Evolutionary conservation across 2,329 filamentous ascomycete genomes (phyloP).

Genomic region (Aspergillus glaucus): DNA sequence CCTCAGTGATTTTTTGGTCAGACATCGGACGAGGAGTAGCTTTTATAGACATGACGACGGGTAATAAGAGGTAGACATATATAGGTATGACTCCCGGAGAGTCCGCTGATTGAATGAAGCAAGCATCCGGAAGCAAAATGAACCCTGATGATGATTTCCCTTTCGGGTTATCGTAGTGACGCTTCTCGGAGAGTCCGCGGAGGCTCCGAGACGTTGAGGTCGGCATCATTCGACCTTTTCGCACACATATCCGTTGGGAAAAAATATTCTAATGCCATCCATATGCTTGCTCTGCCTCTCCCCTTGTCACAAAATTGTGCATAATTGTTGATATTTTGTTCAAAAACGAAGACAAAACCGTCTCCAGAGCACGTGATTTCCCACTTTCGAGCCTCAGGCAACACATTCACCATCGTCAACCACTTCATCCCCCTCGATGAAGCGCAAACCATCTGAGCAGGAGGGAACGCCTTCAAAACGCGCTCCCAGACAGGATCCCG

Average conservation of each 20-base stretch:
- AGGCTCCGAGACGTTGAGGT: constrained; percentile 10
- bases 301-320: not conserved
- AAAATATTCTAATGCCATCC: no score
- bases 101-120: not conserved
- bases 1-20: no score
- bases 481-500: constrained; percentile 28
- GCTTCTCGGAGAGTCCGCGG: constrained; percentile 18
- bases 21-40: not conserved
- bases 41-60: not conserved
- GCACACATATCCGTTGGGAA: not conserved
- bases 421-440: constrained; percentile 10
- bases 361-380: constrained; percentile 2
- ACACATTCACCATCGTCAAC: not conserved
- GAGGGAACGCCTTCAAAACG: constrained; percentile 10
- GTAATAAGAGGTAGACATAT: not conserved
- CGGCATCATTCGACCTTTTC: constrained; percentile 4
- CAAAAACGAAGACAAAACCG: no score
- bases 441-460: constrained; percentile 11
- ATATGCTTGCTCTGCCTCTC: not conserved
- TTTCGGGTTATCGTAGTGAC: not conserved
- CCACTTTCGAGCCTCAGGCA: not conserved
- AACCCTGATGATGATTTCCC: not conserved
- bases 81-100: not conserved
- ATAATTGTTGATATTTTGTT: not conserved
- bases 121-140: not conserved